Evolutionary conservation across 2,329 filamentous ascomycete genomes (phyloP), one percentile per base, ranked within the genome.

Genomic region (Penicillium occitanis): DNA sequence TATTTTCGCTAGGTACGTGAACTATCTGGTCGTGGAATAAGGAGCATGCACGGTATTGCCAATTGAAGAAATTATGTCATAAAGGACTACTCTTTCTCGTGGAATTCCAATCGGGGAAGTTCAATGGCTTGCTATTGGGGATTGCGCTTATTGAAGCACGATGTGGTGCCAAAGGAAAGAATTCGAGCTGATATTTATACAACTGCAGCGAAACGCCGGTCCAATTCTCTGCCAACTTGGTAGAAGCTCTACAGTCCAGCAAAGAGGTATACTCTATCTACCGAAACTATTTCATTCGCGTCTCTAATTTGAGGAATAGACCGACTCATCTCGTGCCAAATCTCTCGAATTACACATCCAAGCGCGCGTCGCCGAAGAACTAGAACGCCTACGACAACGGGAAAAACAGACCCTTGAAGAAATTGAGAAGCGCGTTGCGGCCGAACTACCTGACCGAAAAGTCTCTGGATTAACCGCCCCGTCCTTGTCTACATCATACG

Each of bases 321-420:
- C 91, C 80, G 93, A 98, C 82, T 88, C 89, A 67, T 93, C 92
- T 70, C 93, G 94, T 76, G 86, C 90, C 73, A 91, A 91, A 81
- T 84, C 89, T 75, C 83, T 92, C 78, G 94, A 98, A 82, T 88
- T 95, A 69, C 90, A 94, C 73, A 89, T 97, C 78, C 93, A 97
- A 83, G 83, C 87, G 76, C 93, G 94, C 79, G 92, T 97, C 68
- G 88, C 90, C 73, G 85, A 88, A 73, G 93, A 97, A 81, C 91
- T 98, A 71, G 88, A 90, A 79, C 89, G 89, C 72, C 87, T 97
- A 70, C 89, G 89, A 76, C 85, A 87, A 69, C 83, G 89, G 72
- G 90, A 94, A 77, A 81, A 87, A 70, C 84, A 88, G 60, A 87
- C 88, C 67, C 88, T 97, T 69, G 83, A 85, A 71, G 82, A 88